Conservation (phyloP, 768 basidiomycete species). For the Udeniomyces megalosporus region DNA sequence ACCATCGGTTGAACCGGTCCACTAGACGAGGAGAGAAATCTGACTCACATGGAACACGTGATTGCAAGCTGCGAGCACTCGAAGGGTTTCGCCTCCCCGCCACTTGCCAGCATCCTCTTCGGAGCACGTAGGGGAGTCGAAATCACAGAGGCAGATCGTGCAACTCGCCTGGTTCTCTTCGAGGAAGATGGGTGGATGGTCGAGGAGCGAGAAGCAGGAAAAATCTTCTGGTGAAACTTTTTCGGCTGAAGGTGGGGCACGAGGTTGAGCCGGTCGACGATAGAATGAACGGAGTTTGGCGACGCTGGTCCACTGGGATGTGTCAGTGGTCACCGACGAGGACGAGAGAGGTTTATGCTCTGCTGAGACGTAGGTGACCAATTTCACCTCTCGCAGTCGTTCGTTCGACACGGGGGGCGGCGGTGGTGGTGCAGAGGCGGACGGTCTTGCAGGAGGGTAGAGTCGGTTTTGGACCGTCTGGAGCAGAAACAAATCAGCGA, state of each 20-base stretch:
- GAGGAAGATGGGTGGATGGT: not conserved
- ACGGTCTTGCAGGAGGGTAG: not conserved
- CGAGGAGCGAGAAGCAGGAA: not conserved
- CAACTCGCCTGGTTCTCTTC: not conserved
- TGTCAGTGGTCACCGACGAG: too few species aligned
- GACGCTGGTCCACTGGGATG: too few species aligned
- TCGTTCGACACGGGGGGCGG: not conserved
- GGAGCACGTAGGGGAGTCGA: not conserved
- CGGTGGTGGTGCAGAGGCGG: not conserved
- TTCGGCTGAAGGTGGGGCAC: too few species aligned
- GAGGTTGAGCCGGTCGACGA: too few species aligned
- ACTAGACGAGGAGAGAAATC: not conserved
- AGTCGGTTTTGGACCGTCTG: not conserved
- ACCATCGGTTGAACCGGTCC: not conserved
- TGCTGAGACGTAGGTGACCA: not conserved
- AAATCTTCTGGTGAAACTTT: too few species aligned
- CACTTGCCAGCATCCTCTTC: not conserved
- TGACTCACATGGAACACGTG: constrained; percentile 76
- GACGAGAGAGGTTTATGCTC: too few species aligned
- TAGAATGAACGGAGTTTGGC: too few species aligned
- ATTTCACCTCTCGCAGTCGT: too few species aligned
- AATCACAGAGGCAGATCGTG: not conserved
- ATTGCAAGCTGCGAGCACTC: constrained; percentile 47
- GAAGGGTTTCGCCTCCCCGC: not conserved
- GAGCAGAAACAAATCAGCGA: not conserved